Percentiles rank a stretch among this genome's conserved stretches.
Conservation (phyloP, 1,284 basidiomycete genomes). For the Gymnopus androsaceus region DNA sequence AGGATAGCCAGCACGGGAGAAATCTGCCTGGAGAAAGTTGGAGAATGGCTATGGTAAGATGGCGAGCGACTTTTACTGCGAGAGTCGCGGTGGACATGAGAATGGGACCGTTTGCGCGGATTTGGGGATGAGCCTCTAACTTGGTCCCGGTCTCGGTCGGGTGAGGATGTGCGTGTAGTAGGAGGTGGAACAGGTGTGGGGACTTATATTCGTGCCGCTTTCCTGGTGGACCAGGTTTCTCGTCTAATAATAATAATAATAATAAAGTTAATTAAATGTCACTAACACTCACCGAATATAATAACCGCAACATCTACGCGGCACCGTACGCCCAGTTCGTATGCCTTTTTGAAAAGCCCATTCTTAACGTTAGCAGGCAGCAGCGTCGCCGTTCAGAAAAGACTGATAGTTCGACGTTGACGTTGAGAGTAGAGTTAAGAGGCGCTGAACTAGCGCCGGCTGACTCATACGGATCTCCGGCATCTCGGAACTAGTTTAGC, state of each 20-base stretch:
- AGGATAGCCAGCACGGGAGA: not conserved
- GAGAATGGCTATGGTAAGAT: not conserved
- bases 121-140: not conserved
- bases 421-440: no score
- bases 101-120: not conserved
- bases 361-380: no score
- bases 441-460: no score
- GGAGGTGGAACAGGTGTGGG: not conserved
- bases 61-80: conserved; percentile 1
- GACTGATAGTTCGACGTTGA: no score
- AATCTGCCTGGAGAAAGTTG: not conserved
- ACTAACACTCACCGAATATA: conserved; percentile 54
- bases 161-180: not conserved
- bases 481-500: no score
- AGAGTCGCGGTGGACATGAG: not conserved
- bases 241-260: conserved; percentile 34
- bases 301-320: conserved; percentile 72
- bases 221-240: conserved; percentile 50
- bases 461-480: no score
- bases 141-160: not conserved
- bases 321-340: conserved; percentile 70
- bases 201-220: conserved; percentile 56
- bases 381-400: no score
- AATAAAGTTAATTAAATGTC: no score
- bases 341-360: conserved; percentile 74